Evolutionary conservation across 2,329 filamentous ascomycete genomes (phyloP).

Genomic region (Shiraia sp.): DNA sequence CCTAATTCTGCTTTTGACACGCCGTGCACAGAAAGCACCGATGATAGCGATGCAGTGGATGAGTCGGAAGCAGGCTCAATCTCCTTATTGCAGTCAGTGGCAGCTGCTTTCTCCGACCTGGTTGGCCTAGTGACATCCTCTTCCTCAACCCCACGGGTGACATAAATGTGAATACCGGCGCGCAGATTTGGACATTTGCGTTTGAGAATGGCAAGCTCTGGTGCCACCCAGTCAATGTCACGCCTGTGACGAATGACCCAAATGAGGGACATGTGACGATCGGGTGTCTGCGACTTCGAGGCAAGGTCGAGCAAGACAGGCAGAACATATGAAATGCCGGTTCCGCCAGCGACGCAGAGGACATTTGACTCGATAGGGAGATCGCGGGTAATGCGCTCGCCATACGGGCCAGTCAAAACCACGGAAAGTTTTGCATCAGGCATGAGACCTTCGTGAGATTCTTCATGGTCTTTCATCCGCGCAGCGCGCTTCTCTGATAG

Average conservation of each 20-base stretch:
- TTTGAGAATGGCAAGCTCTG: conserved; percentile 39
- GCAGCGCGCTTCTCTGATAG: conserved; percentile 32
- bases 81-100: conserved; percentile 23
- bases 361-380: conserved; percentile 32
- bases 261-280: conserved; percentile 36
- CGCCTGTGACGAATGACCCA: conserved; percentile 40
- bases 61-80: conserved; percentile 22
- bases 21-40: conserved; percentile 31
- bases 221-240: conserved; percentile 42
- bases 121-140: conserved; percentile 16
- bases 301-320: conserved; percentile 39
- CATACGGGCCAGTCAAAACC: conserved; percentile 42
- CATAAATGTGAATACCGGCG: conserved; percentile 38
- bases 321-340: conserved; percentile 44
- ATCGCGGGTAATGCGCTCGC: conserved; percentile 30
- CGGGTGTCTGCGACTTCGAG: conserved; percentile 23
- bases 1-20: conserved; percentile 32
- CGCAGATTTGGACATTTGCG: conserved; percentile 28
- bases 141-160: conserved; percentile 35
- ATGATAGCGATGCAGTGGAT: conserved; percentile 26
- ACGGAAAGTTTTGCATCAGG: conserved; percentile 34
- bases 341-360: conserved; percentile 43
- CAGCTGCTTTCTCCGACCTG: conserved; percentile 21
- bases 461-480: conserved; percentile 20
- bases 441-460: conserved; percentile 26